Evolutionary conservation across 129 eudicot genomes (phyloP).

Genomic region (Cynara cardunculus): DNA sequence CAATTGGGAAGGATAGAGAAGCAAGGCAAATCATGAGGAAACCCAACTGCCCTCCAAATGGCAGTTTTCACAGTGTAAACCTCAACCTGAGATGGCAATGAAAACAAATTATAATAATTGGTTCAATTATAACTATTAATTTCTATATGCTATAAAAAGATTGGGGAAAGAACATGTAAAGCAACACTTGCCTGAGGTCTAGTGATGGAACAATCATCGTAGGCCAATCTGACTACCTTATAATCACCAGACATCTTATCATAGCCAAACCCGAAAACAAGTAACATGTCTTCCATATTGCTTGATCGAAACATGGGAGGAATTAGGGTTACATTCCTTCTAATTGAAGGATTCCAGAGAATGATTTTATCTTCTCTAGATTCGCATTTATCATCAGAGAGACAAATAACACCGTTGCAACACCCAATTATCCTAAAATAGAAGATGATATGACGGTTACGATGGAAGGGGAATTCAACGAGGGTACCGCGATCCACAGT

Average conservation of each 20-base stretch:
- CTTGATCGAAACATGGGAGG: neutral
- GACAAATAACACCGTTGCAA: conserved; percentile 8
- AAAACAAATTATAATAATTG: neutral
- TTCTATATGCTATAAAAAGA: neutral
- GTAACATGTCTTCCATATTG: neutral
- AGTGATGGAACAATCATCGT: neutral
- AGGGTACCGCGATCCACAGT: neutral
- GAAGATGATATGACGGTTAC: too few relatives aligned
- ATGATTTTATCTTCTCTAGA: neutral
- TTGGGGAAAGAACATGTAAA: neutral
- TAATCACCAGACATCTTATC: neutral
- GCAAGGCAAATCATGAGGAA: neutral
- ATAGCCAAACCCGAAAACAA: neutral
- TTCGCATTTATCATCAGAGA: neutral
- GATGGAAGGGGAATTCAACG: neutral
- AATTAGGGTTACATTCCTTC: neutral
- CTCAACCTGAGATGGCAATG: neutral
- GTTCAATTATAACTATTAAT: neutral
- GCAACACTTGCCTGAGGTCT: neutral
- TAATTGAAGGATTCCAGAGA: conserved; percentile 4
- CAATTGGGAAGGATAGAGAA: neutral
- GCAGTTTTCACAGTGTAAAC: neutral
- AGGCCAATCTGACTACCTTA: neutral
- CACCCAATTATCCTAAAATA: neutral
- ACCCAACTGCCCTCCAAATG: neutral